A percentile compares a stretch with the other conserved stretches of the same genome.
phyloP scores from a whole-genome alignment of 163 green algal genomes.

The Prototheca wickerhamii region DNA sequence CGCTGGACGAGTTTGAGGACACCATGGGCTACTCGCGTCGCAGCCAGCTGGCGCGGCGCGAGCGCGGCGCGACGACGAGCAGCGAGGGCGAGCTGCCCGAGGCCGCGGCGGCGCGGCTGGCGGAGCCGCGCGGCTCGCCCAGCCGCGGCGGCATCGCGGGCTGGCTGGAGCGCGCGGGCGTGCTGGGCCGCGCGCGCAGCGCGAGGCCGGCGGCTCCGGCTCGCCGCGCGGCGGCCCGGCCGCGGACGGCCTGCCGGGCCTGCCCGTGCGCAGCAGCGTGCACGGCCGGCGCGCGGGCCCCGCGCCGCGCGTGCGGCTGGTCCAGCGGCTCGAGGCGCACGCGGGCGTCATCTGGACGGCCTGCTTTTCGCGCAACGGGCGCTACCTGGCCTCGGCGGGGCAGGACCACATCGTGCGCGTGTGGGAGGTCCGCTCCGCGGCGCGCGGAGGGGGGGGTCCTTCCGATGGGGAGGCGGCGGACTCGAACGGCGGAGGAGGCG shows the following conservation, averaged over 20 bases:
- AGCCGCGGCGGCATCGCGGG: neutral
- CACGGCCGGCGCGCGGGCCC: neutral
- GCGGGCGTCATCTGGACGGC: conserved; percentile 58
- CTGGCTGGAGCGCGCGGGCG: neutral
- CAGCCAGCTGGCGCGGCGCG: neutral
- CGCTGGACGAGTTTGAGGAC: conserved; percentile 39
- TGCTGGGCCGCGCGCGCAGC: neutral
- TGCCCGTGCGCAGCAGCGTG: neutral
- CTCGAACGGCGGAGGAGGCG: too few relatives aligned
- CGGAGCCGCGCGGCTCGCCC: neutral
- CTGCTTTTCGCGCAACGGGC: conserved; percentile 55
- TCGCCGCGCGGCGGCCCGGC: neutral
- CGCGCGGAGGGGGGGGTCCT: conserved; percentile 2
- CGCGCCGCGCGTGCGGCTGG: conserved; percentile 33
- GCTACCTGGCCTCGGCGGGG: conserved; percentile 60
- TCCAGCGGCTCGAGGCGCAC: conserved; percentile 39
- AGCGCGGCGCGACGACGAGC: neutral
- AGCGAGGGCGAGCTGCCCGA: neutral
- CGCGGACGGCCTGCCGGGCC: neutral
- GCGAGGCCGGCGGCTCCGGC: neutral
- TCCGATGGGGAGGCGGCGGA: too few relatives aligned
- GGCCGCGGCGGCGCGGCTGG: neutral
- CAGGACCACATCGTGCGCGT: conserved; percentile 76
- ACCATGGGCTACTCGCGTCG: conserved; percentile 28
- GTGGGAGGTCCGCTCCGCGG: conserved; percentile 60